phyloP scores from a whole-genome alignment of 129 eudicot species.

The Lactuca sativa region DNA sequence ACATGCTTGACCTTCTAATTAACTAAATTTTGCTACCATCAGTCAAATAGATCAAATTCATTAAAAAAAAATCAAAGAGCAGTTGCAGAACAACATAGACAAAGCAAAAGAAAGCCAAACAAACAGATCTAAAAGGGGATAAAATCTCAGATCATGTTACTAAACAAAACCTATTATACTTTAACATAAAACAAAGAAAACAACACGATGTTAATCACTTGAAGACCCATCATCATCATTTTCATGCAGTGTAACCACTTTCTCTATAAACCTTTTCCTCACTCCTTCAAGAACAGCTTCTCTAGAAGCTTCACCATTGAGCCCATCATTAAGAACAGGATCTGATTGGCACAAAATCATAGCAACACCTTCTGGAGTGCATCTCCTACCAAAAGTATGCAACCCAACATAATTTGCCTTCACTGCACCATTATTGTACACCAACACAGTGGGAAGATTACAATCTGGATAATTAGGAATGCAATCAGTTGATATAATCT shows the following conservation, averaged over 20 bases:
- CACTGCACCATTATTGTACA: conserved; percentile 80
- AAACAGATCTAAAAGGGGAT: background rate
- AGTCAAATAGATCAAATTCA: background rate
- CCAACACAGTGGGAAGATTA: conserved; percentile 93
- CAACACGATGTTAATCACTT: conserved; percentile 51
- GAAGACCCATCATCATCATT: conserved; percentile 82
- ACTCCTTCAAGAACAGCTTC: conserved; percentile 74
- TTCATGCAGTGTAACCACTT: conserved; percentile 71
- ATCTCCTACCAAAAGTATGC: conserved; percentile 75
- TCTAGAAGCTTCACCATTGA: conserved; percentile 66
- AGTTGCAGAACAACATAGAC: background rate
- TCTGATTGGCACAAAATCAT: conserved; percentile 76
- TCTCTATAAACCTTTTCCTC: conserved; percentile 78
- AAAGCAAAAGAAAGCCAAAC: background rate
- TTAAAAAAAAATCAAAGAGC: background rate
- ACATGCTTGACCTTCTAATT: no score
- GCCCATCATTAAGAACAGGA: conserved; percentile 90
- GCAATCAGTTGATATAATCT: conserved; percentile 90
- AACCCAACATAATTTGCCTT: conserved; percentile 87
- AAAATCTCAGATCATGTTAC: no score
- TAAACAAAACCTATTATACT: background rate
- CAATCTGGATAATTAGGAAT: conserved; percentile 93
- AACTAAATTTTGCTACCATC: background rate
- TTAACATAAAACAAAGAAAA: background rate
- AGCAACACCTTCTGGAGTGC: conserved; percentile 98